Evolutionary conservation across 176 grass and related monocot species (phyloP).

Genomic region (Oryza glumipatula): DNA sequence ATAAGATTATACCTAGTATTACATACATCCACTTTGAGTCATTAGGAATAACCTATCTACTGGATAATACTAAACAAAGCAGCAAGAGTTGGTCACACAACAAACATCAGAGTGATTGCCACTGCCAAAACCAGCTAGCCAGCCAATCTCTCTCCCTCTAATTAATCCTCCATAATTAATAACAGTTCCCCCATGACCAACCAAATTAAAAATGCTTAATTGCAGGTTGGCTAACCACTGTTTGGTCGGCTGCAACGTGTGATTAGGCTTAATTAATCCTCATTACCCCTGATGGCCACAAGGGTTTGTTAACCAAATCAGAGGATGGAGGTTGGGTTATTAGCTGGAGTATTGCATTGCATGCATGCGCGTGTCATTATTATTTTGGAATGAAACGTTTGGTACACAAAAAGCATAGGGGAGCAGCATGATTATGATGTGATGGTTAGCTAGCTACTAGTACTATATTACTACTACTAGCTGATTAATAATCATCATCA

Average conservation of each 20-base stretch:
- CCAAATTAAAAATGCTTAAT: constrained; percentile 3
- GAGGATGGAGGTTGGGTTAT: not conserved
- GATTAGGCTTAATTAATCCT: not conserved
- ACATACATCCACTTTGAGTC: not conserved
- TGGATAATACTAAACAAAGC: not conserved
- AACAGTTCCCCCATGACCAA: not conserved
- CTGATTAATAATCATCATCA: not conserved
- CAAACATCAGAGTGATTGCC: not conserved
- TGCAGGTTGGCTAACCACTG: constrained; percentile 6
- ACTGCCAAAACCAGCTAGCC: not conserved
- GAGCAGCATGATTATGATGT: not conserved
- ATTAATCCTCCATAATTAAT: not conserved
- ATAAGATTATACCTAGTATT: not conserved
- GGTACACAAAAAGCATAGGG: not conserved
- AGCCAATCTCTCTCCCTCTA: not conserved
- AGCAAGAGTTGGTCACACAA: not conserved
- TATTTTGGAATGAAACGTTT: not conserved
- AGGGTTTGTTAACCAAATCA: not conserved
- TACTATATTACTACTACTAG: too few species aligned
- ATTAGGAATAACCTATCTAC: not conserved
- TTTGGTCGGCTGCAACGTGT: not conserved
- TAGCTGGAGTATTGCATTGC: not conserved
- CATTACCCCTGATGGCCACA: not conserved
- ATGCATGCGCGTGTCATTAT: not conserved
- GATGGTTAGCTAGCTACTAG: not conserved